Evolutionary conservation across 352 stramenopile species (phyloP).

Genomic region (Phytophthora aleatoria): DNA sequence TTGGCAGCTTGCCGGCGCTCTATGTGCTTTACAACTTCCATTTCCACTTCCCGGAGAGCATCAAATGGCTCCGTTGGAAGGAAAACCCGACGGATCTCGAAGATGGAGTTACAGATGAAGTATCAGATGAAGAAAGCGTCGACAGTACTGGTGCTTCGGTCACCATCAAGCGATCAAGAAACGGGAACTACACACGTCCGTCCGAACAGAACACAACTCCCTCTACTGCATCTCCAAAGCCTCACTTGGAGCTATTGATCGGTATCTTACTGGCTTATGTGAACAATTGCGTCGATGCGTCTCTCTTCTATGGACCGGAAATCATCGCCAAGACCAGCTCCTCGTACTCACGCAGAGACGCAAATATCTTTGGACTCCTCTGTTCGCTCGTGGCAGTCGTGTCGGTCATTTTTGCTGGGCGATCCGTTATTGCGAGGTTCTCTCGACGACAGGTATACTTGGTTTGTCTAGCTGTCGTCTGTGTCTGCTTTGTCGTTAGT

Average conservation of each 20-base stretch:
- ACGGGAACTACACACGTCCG: slow-evolving; percentile 26
- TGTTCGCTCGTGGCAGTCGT: slow-evolving; percentile 70
- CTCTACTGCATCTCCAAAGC: slow-evolving; percentile 23
- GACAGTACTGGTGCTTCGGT: slow-evolving; percentile 15
- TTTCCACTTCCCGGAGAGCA: slow-evolving; percentile 76
- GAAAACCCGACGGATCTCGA: slow-evolving; percentile 56
- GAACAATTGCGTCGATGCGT: slow-evolving; percentile 89
- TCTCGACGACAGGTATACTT: slow-evolving; percentile 76
- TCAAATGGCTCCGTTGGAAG: slow-evolving; percentile 80
- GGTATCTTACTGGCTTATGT: slow-evolving; percentile 84
- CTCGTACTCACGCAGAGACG: slow-evolving; percentile 61
- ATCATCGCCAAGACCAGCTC: slow-evolving; percentile 77
- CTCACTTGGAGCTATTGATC: slow-evolving; percentile 70
- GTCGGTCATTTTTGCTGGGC: slow-evolving; percentile 69
- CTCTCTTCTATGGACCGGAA: slow-evolving; percentile 87
- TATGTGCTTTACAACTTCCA: slow-evolving; percentile 83
- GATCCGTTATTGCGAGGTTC: slow-evolving; percentile 73
- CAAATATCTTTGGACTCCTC: slow-evolving; percentile 79
- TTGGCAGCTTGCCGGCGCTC: slow-evolving; percentile 72
- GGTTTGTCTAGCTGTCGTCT: slow-evolving; percentile 71
- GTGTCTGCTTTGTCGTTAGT: slow-evolving; percentile 67
- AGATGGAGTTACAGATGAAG: slow-evolving; percentile 37
- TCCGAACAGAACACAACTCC: slow-evolving; percentile 15
- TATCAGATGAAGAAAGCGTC: slow-evolving; percentile 39
- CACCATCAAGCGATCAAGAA: slow-evolving; percentile 23